These are phyloP conservation scores for Phytomonas serpens DNA, from an alignment of 208 protist species.

Conservation along the genomic window DNA sequence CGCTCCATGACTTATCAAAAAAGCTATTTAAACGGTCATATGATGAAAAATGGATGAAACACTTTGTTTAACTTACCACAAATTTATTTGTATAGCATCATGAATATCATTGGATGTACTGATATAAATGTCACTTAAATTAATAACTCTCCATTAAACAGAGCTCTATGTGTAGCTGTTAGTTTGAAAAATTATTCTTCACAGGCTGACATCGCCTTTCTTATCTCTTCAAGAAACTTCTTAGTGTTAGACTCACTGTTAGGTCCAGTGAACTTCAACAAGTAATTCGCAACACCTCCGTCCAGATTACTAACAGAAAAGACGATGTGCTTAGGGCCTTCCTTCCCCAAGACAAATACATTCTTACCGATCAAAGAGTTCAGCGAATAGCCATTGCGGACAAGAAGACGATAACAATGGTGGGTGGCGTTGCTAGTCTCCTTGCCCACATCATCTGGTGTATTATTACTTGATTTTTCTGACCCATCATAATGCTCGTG, in stretches of 20 bases:
- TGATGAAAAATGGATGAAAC: not conserved
- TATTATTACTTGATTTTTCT: constrained; percentile 5
- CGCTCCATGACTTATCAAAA: not conserved
- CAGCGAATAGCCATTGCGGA: constrained; percentile 76
- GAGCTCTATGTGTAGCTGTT: not conserved
- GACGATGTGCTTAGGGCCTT: constrained; percentile 42
- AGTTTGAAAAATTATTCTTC: not conserved
- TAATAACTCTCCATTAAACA: not conserved
- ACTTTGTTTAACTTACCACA: not conserved
- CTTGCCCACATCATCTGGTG: not conserved
- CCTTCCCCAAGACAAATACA: constrained; percentile 33
- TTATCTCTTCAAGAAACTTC: constrained; percentile 43
- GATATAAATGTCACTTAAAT: not conserved
- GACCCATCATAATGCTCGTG: constrained; percentile 12
- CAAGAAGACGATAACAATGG: constrained; percentile 54
- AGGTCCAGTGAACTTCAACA: constrained; percentile 60
- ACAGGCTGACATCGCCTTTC: constrained; percentile 14
- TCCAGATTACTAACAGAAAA: constrained; percentile 31
- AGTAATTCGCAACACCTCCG: constrained; percentile 32
- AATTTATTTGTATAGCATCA: not conserved
- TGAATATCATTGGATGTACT: not conserved
- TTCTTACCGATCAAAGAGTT: constrained; percentile 44
- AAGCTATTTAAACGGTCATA: not conserved
- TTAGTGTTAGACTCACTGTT: constrained; percentile 33
- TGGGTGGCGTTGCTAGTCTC: constrained; percentile 15